These are phyloP conservation scores for Trametes hirsuta DNA, from an alignment of 1,284 basidiomycete genomes.

Conservation along the genomic window DNA sequence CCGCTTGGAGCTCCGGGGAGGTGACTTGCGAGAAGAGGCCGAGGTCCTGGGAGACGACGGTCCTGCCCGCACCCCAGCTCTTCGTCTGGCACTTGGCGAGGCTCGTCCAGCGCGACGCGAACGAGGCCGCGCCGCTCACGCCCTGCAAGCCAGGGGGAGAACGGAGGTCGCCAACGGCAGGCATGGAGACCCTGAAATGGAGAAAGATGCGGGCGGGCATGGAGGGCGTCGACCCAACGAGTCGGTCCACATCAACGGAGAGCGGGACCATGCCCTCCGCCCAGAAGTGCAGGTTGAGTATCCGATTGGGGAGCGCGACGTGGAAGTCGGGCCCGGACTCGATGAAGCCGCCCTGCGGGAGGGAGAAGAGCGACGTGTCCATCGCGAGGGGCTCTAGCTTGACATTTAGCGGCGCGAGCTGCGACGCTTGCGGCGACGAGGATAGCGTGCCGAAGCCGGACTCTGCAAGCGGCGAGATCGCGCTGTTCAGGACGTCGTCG, in stretches of 20 bases:
- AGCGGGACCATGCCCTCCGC: slow-evolving; percentile 71
- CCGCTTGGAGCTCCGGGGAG: slow-evolving; percentile 28
- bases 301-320: slow-evolving; percentile 25
- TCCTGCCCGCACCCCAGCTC: slow-evolving; percentile 49
- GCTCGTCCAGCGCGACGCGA: slow-evolving; percentile 53
- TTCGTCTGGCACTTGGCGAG: slow-evolving; percentile 64
- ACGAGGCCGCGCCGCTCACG: slow-evolving; percentile 59
- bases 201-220: slow-evolving; percentile 42
- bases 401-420: slow-evolving; percentile 22
- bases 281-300: slow-evolving; percentile 43
- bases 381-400: slow-evolving; percentile 37
- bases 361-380: slow-evolving; percentile 33
- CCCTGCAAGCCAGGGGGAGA: slow-evolving; percentile 58
- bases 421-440: slow-evolving; percentile 24
- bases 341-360: slow-evolving; percentile 26
- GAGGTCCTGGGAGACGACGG: slow-evolving; percentile 53
- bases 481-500: slow-evolving; percentile 13
- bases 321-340: slow-evolving; percentile 22
- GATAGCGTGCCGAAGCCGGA: slow-evolving; percentile 20
- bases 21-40: slow-evolving; percentile 48
- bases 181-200: slow-evolving; percentile 54
- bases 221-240: slow-evolving; percentile 40
- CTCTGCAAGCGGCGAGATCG: slow-evolving; percentile 9
- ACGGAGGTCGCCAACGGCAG: slow-evolving; percentile 47
- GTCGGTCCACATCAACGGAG: slow-evolving; percentile 53